Conservation (phyloP, 2,329 filamentous ascomycete species). For the Colletotrichum lindemuthianum region DNA sequence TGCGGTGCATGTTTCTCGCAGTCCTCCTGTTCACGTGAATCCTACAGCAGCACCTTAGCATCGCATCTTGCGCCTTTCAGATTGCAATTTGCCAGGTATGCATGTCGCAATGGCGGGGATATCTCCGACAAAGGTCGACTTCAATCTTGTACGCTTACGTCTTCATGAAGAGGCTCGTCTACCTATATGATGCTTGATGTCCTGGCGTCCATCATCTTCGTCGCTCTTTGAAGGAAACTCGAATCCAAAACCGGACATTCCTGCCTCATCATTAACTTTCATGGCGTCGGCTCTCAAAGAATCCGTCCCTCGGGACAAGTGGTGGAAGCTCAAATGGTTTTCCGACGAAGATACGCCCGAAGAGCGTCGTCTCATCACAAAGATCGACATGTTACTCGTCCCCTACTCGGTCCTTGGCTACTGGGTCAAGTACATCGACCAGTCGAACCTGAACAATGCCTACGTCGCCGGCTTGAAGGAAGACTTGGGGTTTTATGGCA, state of each 20-base stretch:
- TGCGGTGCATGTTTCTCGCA: not conserved
- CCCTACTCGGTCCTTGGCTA: conserved; percentile 41
- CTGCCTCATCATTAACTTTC: not conserved
- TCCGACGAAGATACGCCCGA: conserved; percentile 54
- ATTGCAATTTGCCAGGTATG: not conserved
- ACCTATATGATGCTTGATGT: not conserved
- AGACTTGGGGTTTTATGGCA: conserved; percentile 60
- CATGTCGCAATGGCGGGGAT: conserved; percentile 12
- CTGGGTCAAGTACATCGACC: conserved; percentile 42
- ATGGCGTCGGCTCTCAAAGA: conserved; percentile 6
- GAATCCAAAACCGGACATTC: not conserved
- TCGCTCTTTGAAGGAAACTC: not conserved
- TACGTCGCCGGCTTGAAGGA: conserved; percentile 65
- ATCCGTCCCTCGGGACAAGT: conserved; percentile 38
- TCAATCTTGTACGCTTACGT: too few relatives aligned
- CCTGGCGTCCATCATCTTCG: not conserved
- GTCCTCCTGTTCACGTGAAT: not conserved
- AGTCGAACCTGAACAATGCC: conserved; percentile 55
- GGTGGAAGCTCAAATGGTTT: conserved; percentile 58
- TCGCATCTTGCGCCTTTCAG: not conserved
- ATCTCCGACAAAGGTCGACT: not conserved
- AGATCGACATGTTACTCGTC: conserved; percentile 64
- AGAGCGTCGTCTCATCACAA: conserved; percentile 43
- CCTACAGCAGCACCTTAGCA: not conserved
- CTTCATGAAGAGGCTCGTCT: too few relatives aligned